Conservation (phyloP, 2,329 filamentous ascomycete species). For the Colletotrichum shisoi region DNA sequence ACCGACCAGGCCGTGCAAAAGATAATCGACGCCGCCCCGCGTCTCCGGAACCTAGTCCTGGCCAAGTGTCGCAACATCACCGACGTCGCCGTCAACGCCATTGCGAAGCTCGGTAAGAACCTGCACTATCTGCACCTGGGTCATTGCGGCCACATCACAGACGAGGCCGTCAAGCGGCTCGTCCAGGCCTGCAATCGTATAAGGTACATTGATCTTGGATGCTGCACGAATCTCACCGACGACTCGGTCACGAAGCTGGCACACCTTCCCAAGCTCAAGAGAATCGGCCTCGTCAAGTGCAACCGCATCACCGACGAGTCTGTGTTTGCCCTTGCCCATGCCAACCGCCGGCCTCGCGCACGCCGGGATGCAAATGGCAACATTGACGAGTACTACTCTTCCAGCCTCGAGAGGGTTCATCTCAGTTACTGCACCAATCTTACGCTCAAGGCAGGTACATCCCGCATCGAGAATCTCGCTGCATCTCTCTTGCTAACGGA, state of each 20-base stretch:
- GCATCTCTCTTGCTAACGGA: slow-evolving; percentile 16
- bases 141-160: slow-evolving; percentile 90
- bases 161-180: slow-evolving; percentile 83
- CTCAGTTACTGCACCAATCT: slow-evolving; percentile 92
- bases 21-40: slow-evolving; percentile 85
- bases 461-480: background rate
- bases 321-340: slow-evolving; percentile 81
- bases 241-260: slow-evolving; percentile 84
- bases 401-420: slow-evolving; percentile 89
- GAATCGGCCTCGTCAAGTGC: slow-evolving; percentile 95
- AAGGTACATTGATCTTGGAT: slow-evolving; percentile 96
- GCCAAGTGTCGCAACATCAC: slow-evolving; percentile 95
- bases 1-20: slow-evolving; percentile 87
- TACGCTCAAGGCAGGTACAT: slow-evolving; percentile 73
- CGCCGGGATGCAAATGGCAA: slow-evolving; percentile 59
- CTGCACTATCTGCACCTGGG: slow-evolving; percentile 95
- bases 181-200: slow-evolving; percentile 91
- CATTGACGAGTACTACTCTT: slow-evolving; percentile 63
- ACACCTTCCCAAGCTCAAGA: slow-evolving; percentile 87
- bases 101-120: slow-evolving; percentile 91
- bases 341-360: slow-evolving; percentile 63
- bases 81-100: slow-evolving; percentile 84
- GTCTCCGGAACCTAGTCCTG: slow-evolving; percentile 89
- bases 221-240: slow-evolving; percentile 88
- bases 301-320: slow-evolving; percentile 87